Base-by-base conservation (phyloP, 1,284 basidiomycete genomes). In the Apiotrichum mycotoxinovorans region DNA sequence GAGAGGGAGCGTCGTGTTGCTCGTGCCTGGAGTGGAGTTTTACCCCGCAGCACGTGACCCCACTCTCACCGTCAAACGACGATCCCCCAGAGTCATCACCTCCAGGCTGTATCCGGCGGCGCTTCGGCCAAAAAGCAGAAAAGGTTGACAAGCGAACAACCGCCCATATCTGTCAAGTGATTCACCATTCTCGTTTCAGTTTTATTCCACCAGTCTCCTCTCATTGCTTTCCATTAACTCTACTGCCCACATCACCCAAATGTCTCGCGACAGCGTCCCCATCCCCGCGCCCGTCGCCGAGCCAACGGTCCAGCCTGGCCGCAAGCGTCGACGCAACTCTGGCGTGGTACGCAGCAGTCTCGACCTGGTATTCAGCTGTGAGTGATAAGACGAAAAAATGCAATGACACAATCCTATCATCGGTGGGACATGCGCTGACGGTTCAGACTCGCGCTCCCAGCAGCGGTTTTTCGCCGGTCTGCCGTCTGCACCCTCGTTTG, bases 291-390 rank as follows among this genome's bases (percentile, higher is more conserved):
- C 49, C 12, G 17, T 18, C 48, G 20, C 40, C 25, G 42, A 27
- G 25, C 27, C 26, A 25, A 22, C 40, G 14, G n/a, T 27, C 15
- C 40, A 34, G 30, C 33, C 22, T 3, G 35, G 26, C 17, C 41
- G 26, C 12, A 35, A 33, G 22, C 49, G 52, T 23, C 41, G 37
- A 8, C 46, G 47, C 14, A 51, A 46, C 40, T 25, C 22, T 20
- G 56, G 55, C 9, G 67, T 76, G 20, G 55, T 76, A 42, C 69
- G 72, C 52, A 74, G 72, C 52, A 67, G 64, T 42, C 63, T 78
- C 37, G 74, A 78, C 44, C 63, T 78, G 37, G 74, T 75, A n/a
- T 76, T 76, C 60, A 73, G 70, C 61, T 76, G 76, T 76, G 51
- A 62, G 73, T 70, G 1, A 37, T 12, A 30, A 12, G 12, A 5